Evolutionary conservation across 495 filamentous ascomycete species (phyloP).

Genomic region (Penicillium parvum): DNA sequence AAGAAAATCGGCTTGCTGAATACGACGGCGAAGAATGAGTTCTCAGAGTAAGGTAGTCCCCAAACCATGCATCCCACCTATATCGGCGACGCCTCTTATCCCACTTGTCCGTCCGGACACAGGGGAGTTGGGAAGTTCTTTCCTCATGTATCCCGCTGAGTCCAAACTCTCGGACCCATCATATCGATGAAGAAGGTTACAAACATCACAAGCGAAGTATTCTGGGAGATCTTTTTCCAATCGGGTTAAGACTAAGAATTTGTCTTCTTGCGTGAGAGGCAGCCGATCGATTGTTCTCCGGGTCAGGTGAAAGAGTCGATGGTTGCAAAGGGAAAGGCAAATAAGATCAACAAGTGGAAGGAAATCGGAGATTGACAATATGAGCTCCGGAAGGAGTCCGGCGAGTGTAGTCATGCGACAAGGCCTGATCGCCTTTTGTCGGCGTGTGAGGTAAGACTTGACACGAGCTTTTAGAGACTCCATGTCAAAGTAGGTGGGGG

Average conservation of each 20-base stretch:
- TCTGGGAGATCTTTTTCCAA: conserved; percentile 11
- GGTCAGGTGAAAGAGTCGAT: conserved; percentile 4
- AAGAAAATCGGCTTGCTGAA: conserved; percentile 1
- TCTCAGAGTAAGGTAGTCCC: background rate
- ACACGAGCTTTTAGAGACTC: no score
- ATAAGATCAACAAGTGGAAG: conserved; percentile 14
- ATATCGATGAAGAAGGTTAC: conserved; percentile 14
- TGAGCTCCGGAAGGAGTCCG: conserved; percentile 2
- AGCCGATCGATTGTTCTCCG: background rate
- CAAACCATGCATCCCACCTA: background rate
- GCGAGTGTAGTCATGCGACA: conserved; percentile 2
- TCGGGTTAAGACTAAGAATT: conserved; percentile 6
- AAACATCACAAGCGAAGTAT: conserved; percentile 16
- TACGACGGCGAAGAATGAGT: background rate
- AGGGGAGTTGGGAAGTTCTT: conserved; percentile 6
- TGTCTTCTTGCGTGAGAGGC: background rate
- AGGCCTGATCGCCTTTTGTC: background rate
- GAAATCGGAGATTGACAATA: conserved; percentile 4
- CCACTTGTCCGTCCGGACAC: no score
- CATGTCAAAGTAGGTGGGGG: no score
- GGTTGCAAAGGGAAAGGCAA: conserved; percentile 11
- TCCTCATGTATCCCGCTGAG: background rate
- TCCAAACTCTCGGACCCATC: conserved; percentile 15
- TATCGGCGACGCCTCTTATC: no score
- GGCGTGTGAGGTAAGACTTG: background rate